phyloP scores from a whole-genome alignment of 1,139 yeast genomes.

The Hyphopichia burtonii region DNA sequence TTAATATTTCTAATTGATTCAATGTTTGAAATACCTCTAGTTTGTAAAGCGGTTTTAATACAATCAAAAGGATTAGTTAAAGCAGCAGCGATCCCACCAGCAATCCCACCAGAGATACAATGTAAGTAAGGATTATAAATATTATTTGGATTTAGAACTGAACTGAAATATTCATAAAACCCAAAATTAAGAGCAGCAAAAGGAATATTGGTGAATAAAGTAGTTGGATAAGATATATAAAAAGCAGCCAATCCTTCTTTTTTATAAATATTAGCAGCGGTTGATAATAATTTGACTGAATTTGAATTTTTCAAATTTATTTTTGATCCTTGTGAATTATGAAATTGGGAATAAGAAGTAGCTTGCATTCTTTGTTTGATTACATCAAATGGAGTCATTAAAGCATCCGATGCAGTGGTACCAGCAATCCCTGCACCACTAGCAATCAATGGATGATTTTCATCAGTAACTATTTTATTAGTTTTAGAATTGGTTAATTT shows the following conservation, averaged over 20 bases:
- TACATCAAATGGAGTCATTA: constrained; percentile 98
- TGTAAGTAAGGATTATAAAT: constrained; percentile 87
- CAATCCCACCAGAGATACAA: constrained; percentile 90
- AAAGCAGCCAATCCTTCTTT: constrained; percentile 83
- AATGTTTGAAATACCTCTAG: constrained; percentile 56
- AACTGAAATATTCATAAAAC: constrained; percentile 81
- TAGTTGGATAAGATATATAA: constrained; percentile 92
- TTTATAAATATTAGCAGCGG: constrained; percentile 54
- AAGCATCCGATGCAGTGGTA: constrained; percentile 87
- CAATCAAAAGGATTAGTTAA: constrained; percentile 95
- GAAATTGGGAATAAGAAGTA: constrained; percentile 10
- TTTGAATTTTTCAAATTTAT: constrained; percentile 8
- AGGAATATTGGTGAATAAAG: constrained; percentile 89
- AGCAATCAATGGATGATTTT: constrained; percentile 78
- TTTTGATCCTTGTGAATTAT: not conserved
- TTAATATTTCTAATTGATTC: constrained; percentile 56
- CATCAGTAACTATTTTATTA: constrained; percentile 51
- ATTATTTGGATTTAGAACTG: constrained; percentile 73
- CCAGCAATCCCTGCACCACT: constrained; percentile 93
- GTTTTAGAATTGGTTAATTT: constrained; percentile 31
- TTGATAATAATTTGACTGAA: constrained; percentile 30
- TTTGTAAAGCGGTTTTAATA: constrained; percentile 87
- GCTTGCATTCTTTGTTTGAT: constrained; percentile 72
- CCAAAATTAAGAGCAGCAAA: constrained; percentile 95
- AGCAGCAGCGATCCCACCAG: constrained; percentile 97